Conservation (phyloP, 2,329 filamentous ascomycete genomes). For the Fusarium fujikuroi region DNA sequence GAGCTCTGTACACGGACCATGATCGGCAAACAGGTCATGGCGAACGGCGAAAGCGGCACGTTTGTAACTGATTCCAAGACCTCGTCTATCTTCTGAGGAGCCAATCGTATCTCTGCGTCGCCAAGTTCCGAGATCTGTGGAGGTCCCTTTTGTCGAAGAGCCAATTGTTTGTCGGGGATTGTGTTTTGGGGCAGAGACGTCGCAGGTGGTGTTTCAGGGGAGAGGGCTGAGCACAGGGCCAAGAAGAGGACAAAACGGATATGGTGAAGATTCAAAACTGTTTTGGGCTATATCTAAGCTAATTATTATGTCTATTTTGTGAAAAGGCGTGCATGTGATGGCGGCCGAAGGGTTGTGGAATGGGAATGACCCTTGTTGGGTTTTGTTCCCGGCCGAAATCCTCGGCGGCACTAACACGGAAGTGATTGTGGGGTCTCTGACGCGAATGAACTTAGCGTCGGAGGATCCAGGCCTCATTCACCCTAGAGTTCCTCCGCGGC, state of each 20-base stretch:
- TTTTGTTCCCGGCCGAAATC: not conserved
- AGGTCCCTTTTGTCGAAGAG: not conserved
- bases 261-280: not conserved
- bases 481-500: not conserved
- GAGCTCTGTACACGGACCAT: not conserved
- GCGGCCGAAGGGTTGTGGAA: not conserved
- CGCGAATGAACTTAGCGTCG: not conserved
- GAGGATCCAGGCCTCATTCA: not conserved
- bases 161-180: not conserved
- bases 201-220: constrained; percentile 13
- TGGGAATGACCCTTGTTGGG: not conserved
- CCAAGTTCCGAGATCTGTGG: constrained; percentile 12
- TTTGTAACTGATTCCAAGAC: not conserved
- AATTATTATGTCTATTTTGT: not conserved
- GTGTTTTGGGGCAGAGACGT: not conserved
- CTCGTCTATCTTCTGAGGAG: not conserved
- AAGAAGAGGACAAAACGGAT: not conserved
- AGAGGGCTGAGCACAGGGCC: not conserved
- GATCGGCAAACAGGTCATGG: not conserved
- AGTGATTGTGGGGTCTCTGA: not conserved
- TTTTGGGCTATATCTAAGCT: not conserved
- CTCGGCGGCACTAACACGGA: not conserved
- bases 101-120: constrained; percentile 1
- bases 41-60: not conserved
- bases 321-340: not conserved